Conservation (phyloP, 1,284 basidiomycete genomes). For the Marasmius fiardii region DNA sequence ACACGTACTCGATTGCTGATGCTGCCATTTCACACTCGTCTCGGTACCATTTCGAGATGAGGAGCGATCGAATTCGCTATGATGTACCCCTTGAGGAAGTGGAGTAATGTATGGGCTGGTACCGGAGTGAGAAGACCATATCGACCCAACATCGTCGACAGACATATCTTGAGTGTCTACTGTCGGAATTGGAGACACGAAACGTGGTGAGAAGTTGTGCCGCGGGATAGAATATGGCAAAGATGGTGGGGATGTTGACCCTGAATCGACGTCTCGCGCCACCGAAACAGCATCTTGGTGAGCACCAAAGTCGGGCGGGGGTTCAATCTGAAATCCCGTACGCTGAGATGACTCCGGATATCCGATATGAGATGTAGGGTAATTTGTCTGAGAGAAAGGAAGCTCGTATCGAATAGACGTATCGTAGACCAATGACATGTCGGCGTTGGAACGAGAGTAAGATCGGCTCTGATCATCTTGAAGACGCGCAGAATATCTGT, state of each 20-base stretch:
- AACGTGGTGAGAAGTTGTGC: background rate
- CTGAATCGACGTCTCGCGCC: background rate
- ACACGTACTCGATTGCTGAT: background rate
- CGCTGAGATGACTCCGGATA: constrained; percentile 3
- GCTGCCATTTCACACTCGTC: background rate
- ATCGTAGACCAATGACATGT: background rate
- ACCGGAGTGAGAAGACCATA: background rate
- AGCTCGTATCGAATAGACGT: background rate
- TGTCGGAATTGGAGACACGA: background rate
- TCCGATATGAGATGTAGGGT: background rate
- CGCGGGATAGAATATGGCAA: background rate
- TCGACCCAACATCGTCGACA: background rate
- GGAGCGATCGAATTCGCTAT: background rate
- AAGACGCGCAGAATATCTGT: background rate
- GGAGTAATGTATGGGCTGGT: background rate
- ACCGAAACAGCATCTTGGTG: background rate
- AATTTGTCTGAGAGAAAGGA: background rate
- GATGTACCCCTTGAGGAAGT: background rate
- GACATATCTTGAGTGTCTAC: background rate
- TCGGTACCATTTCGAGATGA: background rate
- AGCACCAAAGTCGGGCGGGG: background rate
- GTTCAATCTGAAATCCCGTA: background rate
- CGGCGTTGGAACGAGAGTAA: background rate
- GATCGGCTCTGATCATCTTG: background rate
- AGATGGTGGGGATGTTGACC: background rate